These are phyloP conservation scores for Pythium sukuiense DNA, from an alignment of 352 stramenopile genomes.

Conservation along the genomic window DNA sequence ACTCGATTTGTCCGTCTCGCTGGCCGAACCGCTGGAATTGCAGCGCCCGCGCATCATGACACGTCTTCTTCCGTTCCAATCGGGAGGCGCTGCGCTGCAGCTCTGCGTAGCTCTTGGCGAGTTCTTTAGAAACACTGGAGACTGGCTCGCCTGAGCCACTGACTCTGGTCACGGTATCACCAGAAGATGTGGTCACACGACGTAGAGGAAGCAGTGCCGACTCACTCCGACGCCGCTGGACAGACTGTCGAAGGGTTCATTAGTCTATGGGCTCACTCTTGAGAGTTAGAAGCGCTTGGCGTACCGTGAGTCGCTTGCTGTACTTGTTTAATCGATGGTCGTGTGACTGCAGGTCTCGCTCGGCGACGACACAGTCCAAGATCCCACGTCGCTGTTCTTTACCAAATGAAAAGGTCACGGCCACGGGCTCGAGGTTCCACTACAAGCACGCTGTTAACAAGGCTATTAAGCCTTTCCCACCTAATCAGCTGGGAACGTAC, in stretches of 20 bases:
- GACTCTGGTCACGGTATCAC: not conserved
- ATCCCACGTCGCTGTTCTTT: conserved; percentile 49
- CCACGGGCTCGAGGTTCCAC: conserved; percentile 44
- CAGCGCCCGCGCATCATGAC: conserved; percentile 27
- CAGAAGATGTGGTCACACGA: not conserved
- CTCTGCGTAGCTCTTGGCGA: conserved; percentile 53
- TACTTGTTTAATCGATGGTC: conserved; percentile 15
- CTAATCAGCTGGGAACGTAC: conserved; percentile 18
- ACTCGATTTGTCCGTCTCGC: conserved; percentile 22
- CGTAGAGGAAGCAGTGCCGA: conserved; percentile 16
- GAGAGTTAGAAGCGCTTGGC: not conserved
- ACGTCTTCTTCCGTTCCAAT: conserved; percentile 40
- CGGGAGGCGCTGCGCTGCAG: conserved; percentile 32
- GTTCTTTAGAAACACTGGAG: conserved; percentile 44
- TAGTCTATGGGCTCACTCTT: not conserved
- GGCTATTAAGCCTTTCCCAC: not conserved
- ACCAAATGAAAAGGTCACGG: conserved; percentile 49
- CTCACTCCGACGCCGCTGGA: conserved; percentile 17
- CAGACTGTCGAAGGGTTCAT: conserved; percentile 3
- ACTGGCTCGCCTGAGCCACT: not conserved
- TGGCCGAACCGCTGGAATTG: conserved; percentile 42
- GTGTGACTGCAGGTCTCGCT: conserved; percentile 12
- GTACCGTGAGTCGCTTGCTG: conserved; percentile 11
- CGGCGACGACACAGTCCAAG: conserved; percentile 33
- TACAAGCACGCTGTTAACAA: conserved; percentile 8